Base-by-base conservation (phyloP, 1,139 yeast species). In the Magnusiomyces fungicola region DNA sequence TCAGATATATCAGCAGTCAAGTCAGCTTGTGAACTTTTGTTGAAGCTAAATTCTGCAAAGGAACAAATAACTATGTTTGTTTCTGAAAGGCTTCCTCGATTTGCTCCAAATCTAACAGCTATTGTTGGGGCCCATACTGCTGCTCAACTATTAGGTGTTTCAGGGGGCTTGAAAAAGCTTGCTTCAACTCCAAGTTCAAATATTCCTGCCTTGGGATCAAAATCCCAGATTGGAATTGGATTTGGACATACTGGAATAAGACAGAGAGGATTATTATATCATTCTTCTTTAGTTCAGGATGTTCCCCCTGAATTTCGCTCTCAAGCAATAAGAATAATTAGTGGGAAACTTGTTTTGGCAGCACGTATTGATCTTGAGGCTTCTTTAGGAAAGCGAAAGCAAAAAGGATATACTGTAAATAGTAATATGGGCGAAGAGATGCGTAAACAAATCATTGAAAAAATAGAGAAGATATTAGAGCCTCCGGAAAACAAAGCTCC, bases 161-260 rank as follows among this genome's bases (percentile, higher is more conserved):
- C 80, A 0, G 95, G 96, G 1, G 89, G 96, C 0, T 64, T 92
- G 12, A 69, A 70, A n/a, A 82, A 79, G 12, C 66, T 92, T 14
- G 79, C 90, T 2, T 68, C 69, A 34, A 79, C 88, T 0, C 96
- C 97, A 0, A 75, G 95, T 3, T 85, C 97, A 57, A 92, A 92
- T 61, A 61, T 92, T 7, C 81, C 96, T 0, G 78, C 95, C 0
- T 64, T 88, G 37, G 97, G 97, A 0, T 79, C 81, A 18, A 77
- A 78, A 56, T 74, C 77, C 52, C 67, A 79, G 21, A 74, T 79
- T 22, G 68, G 70, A 4, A 63, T 68, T 19, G 75, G 74, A 1
- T 67, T 73, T 42, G 76, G 75, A 12, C 62, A 65, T 24, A 61
- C 67, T 5, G 79, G 78, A 7, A 69, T 74, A 2, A 55, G 84